Conservation (phyloP, 192 early-diverging fungal genomes). For the Geranomyces michiganensis region DNA sequence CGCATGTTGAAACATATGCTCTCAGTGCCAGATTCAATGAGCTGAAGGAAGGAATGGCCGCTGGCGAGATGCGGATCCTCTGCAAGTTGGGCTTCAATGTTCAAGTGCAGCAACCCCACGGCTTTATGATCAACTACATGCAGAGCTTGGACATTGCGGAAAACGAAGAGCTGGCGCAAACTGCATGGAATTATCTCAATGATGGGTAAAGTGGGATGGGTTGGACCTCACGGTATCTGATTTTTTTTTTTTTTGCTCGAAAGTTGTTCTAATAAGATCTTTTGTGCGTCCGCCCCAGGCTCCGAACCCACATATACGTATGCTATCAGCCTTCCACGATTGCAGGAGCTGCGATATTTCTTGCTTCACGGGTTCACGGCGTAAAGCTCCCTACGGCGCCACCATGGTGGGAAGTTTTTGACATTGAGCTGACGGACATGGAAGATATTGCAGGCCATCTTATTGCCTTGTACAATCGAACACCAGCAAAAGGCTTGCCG, state of each 20-base stretch:
- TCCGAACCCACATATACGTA: conserved; percentile 73
- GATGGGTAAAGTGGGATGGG: conserved; percentile 71
- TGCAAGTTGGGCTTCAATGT: conserved; percentile 91
- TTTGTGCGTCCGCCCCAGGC: no score
- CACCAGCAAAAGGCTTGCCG: conserved; percentile 12
- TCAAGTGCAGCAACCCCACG: conserved; percentile 95
- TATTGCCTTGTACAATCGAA: conserved; percentile 12
- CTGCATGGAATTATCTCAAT: conserved; percentile 94
- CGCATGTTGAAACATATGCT: conserved; percentile 16
- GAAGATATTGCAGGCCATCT: conserved; percentile 30
- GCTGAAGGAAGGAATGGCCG: conserved; percentile 76
- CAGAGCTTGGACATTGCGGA: conserved; percentile 75
- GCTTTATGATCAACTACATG: conserved; percentile 92
- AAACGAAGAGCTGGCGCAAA: conserved; percentile 75
- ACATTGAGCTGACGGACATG: conserved; percentile 70
- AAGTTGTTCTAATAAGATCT: no score
- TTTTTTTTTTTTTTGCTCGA: background rate
- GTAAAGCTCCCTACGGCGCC: conserved; percentile 72
- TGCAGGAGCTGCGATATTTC: conserved; percentile 83
- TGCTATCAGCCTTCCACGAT: conserved; percentile 80
- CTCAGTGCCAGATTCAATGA: conserved; percentile 63
- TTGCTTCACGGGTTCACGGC: conserved; percentile 69
- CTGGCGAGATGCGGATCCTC: conserved; percentile 88
- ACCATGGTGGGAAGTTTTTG: conserved; percentile 89
- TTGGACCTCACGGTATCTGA: background rate